phyloP scores from a whole-genome alignment of 495 filamentous ascomycete genomes.

The Aeminium ludgeri region DNA sequence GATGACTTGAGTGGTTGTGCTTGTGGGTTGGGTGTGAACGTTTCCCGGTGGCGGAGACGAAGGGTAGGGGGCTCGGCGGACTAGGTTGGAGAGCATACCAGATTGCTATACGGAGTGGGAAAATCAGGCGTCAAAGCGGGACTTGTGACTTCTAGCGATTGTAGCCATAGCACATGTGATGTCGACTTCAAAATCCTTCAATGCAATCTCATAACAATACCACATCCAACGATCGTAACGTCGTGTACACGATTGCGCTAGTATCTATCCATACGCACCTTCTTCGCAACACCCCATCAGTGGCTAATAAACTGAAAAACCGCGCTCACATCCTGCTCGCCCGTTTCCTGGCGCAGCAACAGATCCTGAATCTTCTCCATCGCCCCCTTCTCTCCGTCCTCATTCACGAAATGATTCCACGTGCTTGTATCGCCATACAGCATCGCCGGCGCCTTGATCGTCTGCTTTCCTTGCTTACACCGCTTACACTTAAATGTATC shows the following conservation, averaged over 20 bases:
- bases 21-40: too few relatives aligned
- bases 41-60: too few relatives aligned
- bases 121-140: too few relatives aligned
- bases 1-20: slow-evolving; percentile 6
- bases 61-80: too few relatives aligned
- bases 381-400: slow-evolving; percentile 45
- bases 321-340: slow-evolving; percentile 65
- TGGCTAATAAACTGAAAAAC: slow-evolving; percentile 99
- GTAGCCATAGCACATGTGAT: too few relatives aligned
- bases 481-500: slow-evolving; percentile 98
- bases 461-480: slow-evolving; percentile 71
- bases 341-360: slow-evolving; percentile 71
- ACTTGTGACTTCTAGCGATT: too few relatives aligned
- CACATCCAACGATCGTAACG: too few relatives aligned
- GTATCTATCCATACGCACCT: neutral
- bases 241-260: too few relatives aligned
- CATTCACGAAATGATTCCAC: slow-evolving; percentile 93
- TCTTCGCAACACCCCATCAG: slow-evolving; percentile 19
- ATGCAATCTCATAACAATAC: too few relatives aligned
- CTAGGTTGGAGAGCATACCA: too few relatives aligned
- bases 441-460: slow-evolving; percentile 79
- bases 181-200: too few relatives aligned
- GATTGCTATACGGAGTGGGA: too few relatives aligned
- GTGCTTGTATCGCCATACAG: slow-evolving; percentile 95
- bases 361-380: slow-evolving; percentile 78